A percentile compares a stretch with the other conserved stretches of the same genome.
Conservation (phyloP, 208 protist genomes). For the Leptomonas pyrrhocoris region DNA sequence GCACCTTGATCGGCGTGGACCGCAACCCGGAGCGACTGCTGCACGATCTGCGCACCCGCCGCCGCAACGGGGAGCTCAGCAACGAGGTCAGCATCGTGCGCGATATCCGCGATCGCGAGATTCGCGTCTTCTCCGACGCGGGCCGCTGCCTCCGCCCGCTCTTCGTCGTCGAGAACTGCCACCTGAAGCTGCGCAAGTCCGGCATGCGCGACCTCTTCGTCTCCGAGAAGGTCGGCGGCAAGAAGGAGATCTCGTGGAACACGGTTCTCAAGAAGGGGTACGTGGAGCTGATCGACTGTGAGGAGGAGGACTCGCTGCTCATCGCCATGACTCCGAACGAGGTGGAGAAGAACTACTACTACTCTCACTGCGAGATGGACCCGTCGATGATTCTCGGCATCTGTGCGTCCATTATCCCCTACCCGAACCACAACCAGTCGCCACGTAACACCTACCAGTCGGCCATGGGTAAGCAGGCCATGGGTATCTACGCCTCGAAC, state of each 20-base stretch:
- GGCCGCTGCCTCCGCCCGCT: conserved; percentile 75
- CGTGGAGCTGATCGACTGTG: conserved; percentile 97
- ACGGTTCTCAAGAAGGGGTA: conserved; percentile 70
- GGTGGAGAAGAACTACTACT: conserved; percentile 81
- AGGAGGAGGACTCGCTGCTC: conserved; percentile 99
- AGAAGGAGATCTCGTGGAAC: conserved; percentile 70
- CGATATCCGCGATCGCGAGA: conserved; percentile 68
- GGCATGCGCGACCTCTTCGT: conserved; percentile 74
- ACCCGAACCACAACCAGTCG: conserved; percentile 99
- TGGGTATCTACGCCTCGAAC: conserved; percentile 97
- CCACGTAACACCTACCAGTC: conserved; percentile 99
- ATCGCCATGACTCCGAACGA: conserved; percentile 92
- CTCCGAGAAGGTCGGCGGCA: conserved; percentile 81
- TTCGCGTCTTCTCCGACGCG: conserved; percentile 80
- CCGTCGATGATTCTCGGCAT: conserved; percentile 90
- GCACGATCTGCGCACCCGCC: conserved; percentile 72
- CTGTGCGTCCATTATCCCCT: conserved; percentile 97
- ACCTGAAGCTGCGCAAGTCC: conserved; percentile 56
- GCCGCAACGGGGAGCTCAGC: conserved; percentile 75
- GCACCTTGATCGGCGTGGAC: conserved; percentile 83
- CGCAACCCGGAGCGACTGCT: conserved; percentile 76
- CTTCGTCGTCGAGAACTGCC: conserved; percentile 72
- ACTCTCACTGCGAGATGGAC: conserved; percentile 92
- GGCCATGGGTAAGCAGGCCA: conserved; percentile 99
- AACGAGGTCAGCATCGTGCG: conserved; percentile 82